Evolutionary conservation across 768 basidiomycete species (phyloP).

Genomic region (Tylopilus sp.): DNA sequence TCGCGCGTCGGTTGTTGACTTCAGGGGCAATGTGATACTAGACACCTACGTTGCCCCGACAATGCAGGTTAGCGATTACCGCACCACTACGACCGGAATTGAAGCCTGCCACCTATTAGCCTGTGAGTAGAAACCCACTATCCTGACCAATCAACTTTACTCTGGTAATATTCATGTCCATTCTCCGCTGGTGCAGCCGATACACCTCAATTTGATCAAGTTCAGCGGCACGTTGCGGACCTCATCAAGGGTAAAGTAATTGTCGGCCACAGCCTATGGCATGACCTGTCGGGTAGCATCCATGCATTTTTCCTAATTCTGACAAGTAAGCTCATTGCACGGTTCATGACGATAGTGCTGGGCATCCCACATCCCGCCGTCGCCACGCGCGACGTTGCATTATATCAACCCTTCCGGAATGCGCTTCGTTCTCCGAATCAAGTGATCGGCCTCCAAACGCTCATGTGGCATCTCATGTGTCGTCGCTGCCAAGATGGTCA

Average conservation of each 20-base stretch:
- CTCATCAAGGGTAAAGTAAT: conserved; percentile 68
- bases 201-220: conserved; percentile 53
- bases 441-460: conserved; percentile 69
- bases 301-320: conserved; percentile 2
- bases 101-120: conserved; percentile 38
- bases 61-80: conserved; percentile 65
- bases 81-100: conserved; percentile 62
- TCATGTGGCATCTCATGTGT: conserved; percentile 81
- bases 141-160: not conserved
- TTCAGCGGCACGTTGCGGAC: conserved; percentile 64
- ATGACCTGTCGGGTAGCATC: conserved; percentile 67
- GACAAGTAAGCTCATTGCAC: conserved; percentile 13
- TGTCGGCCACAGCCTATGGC: conserved; percentile 78
- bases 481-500: conserved; percentile 72
- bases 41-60: conserved; percentile 70
- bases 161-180: not conserved
- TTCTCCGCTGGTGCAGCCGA: conserved; percentile 19
- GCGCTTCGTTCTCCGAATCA: conserved; percentile 65
- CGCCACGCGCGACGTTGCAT: conserved; percentile 73
- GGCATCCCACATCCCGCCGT: conserved; percentile 80
- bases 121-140: conserved; percentile 29
- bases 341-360: conserved; percentile 47
- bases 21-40: conserved; percentile 53
- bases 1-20: conserved; percentile 54
- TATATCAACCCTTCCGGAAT: conserved; percentile 78